Evolutionary conservation across 2,329 filamentous ascomycete genomes (phyloP).

Genomic region (Colletotrichum shisoi): DNA sequence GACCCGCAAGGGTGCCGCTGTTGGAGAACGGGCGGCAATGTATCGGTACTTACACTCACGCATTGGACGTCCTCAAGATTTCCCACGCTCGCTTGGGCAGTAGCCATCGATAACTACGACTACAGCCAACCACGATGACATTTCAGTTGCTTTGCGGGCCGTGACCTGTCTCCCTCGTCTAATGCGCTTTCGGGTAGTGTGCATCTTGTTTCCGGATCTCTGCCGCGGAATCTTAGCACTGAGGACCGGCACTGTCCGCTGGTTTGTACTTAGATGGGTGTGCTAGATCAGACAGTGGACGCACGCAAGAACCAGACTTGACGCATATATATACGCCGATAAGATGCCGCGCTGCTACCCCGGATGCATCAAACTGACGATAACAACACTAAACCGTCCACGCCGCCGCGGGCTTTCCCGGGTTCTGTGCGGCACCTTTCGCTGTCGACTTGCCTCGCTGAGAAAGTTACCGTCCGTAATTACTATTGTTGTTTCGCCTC

Average conservation of each 20-base stretch:
- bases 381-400: background rate
- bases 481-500: background rate
- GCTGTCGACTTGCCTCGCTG: background rate
- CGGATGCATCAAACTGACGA: slow-evolving; percentile 23
- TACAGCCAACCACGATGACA: background rate
- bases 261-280: too few relatives aligned
- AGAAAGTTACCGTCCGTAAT: background rate
- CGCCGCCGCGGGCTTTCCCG: slow-evolving; percentile 16
- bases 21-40: slow-evolving; percentile 41
- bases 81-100: background rate
- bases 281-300: slow-evolving; percentile 8
- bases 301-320: slow-evolving; percentile 15
- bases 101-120: background rate
- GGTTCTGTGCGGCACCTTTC: slow-evolving; percentile 7
- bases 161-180: slow-evolving; percentile 21
- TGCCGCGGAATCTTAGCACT: slow-evolving; percentile 26
- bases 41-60: slow-evolving; percentile 40
- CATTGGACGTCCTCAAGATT: background rate
- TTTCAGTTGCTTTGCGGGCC: slow-evolving; percentile 10
- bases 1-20: slow-evolving; percentile 38
- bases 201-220: slow-evolving; percentile 27
- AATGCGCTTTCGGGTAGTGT: background rate
- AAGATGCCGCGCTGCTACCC: slow-evolving; percentile 35
- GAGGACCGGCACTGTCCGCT: slow-evolving; percentile 5
- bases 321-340: slow-evolving; percentile 24